Conservation (phyloP, 257 asterid genomes). For the Capsicum pubescens region DNA sequence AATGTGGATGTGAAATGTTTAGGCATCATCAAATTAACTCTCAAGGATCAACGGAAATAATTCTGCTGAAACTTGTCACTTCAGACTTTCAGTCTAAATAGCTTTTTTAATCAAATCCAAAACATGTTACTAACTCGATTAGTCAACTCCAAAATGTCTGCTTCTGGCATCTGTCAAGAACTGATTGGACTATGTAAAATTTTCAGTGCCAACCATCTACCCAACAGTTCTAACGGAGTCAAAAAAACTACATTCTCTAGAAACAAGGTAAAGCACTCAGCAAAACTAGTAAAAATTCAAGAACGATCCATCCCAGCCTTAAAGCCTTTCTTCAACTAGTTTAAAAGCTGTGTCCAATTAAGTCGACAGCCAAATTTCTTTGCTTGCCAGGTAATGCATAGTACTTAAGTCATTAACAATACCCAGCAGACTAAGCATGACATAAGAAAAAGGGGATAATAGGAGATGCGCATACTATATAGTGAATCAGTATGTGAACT, state of each 20-base stretch:
- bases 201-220: conserved; percentile 10
- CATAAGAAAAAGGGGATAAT: not conserved
- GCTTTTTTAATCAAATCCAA: not conserved
- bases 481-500: conserved; percentile 59
- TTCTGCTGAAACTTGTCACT: not conserved
- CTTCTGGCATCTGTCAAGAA: conserved; percentile 2
- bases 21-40: conserved; percentile 12
- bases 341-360: not conserved
- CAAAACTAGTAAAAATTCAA: not conserved
- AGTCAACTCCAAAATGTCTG: conserved; percentile 2
- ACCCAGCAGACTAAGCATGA: not conserved
- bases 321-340: not conserved
- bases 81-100: conserved; percentile 11
- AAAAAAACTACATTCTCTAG: not conserved
- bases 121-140: not conserved
- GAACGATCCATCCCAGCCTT: not conserved
- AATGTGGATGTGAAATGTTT: conserved; percentile 6
- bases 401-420: not conserved
- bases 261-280: not conserved
- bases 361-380: not conserved
- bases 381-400: conserved; percentile 9
- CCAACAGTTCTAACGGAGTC: not conserved
- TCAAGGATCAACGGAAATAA: not conserved
- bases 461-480: conserved; percentile 53
- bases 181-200: not conserved